Base-by-base conservation (phyloP, 495 filamentous ascomycete species). In the Talaromyces adpressus region DNA sequence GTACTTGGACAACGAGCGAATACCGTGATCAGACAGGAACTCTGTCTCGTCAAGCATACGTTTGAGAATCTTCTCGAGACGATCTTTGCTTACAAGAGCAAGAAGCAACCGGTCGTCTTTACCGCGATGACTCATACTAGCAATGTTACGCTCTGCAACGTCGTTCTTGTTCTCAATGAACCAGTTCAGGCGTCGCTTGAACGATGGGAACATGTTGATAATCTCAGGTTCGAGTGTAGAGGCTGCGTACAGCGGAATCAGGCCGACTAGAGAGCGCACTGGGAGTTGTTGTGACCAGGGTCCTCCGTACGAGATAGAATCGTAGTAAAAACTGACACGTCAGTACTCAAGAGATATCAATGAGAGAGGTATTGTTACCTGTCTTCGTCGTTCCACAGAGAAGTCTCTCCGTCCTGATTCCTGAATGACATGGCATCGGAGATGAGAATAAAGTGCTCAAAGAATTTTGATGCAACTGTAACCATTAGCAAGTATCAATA, bases 381-480 rank as follows among this genome's bases (percentile, higher is more conserved):
- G 67, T 98, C 93, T 62, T 94, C 81, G 14, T 97, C 92, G 66
- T 96, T 97, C 93, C 93, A 98, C 2, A 98, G 78, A 23, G 92
- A 95, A 64, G 89, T 84, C 63, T 91, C 89, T 71, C 91, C 87
- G 51, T 84, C 85, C 6, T 89, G 91, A 61, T 84, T 81, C 20
- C 90, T 85, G 76, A 89, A 96, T 4, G 93, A 96, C 93, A 98
- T 97, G 32, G 93, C 93, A 79, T 98, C 93, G 72, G 90, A 94
- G 71, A 97, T 98, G 68, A 97, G 87, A 66, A 98, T 88, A 75
- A 98, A 98, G 71, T 98, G 93, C 74, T 98, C 93, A 69, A 98
- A 98, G 81, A 97, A 98, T 72, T 98, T 98, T 56, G 91, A 93
- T 1, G 93, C 93, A 77, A 98, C 79, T 79, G 6, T 51, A 8